Evolutionary conservation across 495 filamentous ascomycete species (phyloP), one percentile per base, ranked within the genome.

Genomic region (Cladorrhinum samala): DNA sequence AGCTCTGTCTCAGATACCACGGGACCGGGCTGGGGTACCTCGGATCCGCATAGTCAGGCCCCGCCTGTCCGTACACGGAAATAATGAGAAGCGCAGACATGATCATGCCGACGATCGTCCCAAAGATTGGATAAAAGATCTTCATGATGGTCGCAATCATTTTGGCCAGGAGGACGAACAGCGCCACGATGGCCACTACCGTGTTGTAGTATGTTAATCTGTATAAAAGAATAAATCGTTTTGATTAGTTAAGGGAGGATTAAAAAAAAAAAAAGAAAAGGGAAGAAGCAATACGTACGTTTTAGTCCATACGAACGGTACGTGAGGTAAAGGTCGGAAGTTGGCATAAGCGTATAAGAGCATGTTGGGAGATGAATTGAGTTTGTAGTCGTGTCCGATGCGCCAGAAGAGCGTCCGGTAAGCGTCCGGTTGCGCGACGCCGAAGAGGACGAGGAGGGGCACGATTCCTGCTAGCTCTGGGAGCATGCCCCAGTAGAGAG

Each of bases 1-100:
- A 96, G 56, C 75, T 78, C 63, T 88, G 87, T 36, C 82, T 80
- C 59, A 96, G 82, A 61, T 94, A 95, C 91, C 91, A 96, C 3
- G 88, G 72, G 1, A 83, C 80, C 6, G 75, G 72, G 56, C 88
- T 84, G 6, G 80, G 83, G 54, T 86, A 82, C 3, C 75, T 59
- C 7, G 85, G 78, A 65, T 96, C 90, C 38, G 82, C 85, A 65
- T 79, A 86, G 64, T 96, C 91, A 30, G 85, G 81, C 9, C 87
- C 87, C 27, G 86, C 83, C 64, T 96, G 91, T 46, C 78, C 84
- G 51, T 82, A 78, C 55, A 86, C 73, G 60, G 83, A 84, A 23
- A 83, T 74, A 39, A 81, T 72, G 64, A 82, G 95, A 21, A 96
- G 70, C 0, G 74, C 78, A 9, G 81, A 67, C 53, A 90, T 69